Conservation (phyloP, 2,329 filamentous ascomycete species). For the Diaporthe aspalathi region DNA sequence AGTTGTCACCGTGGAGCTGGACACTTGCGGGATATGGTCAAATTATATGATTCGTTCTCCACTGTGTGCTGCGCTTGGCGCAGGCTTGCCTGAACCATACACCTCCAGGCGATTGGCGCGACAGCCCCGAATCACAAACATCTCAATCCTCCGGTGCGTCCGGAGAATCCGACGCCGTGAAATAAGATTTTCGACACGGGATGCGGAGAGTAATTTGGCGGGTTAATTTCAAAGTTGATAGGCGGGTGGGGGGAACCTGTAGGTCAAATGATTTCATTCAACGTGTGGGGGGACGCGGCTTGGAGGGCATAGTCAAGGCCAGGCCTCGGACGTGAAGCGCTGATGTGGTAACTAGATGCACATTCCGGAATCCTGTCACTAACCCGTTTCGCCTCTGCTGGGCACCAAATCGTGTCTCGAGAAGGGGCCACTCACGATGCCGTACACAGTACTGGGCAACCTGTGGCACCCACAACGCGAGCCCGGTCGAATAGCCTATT, state of each 20-base stretch:
- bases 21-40: neutral
- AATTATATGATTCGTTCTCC: neutral
- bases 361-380: slow-evolving; percentile 7
- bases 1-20: neutral
- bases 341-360: slow-evolving; percentile 2
- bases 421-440: neutral
- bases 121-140: neutral
- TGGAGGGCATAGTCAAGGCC: neutral
- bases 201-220: slow-evolving; percentile 5
- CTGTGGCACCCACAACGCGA: neutral
- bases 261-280: neutral
- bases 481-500: neutral
- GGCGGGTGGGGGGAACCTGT: neutral
- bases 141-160: neutral
- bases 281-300: neutral
- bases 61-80: neutral
- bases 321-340: slow-evolving; percentile 14
- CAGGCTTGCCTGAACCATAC: no score
- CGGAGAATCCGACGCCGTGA: neutral
- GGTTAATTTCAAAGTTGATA: neutral
- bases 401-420: neutral
- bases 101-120: neutral
- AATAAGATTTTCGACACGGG: neutral
- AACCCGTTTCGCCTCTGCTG: neutral
- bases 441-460: neutral